These are phyloP conservation scores for Westerdykella ornata DNA, from an alignment of 2,329 filamentous ascomycete genomes.

Conservation along the genomic window DNA sequence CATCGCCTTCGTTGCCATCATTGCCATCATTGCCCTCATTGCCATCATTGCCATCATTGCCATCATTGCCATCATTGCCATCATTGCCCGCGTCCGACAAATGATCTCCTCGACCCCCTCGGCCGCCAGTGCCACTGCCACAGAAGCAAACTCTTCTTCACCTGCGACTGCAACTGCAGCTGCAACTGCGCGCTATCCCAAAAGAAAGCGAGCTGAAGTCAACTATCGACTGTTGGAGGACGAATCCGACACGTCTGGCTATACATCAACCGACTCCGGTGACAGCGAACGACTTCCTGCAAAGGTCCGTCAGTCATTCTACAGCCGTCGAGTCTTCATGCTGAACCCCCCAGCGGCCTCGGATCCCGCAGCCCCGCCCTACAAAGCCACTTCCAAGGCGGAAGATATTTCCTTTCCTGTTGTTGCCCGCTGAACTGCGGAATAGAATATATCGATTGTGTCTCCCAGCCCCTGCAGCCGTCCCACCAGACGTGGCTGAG, in stretches of 20 bases:
- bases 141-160: not conserved
- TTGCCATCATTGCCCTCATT: too few relatives aligned
- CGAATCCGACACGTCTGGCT: not conserved
- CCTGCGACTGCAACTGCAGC: not conserved
- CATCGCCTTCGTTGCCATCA: too few relatives aligned
- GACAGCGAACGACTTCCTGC: slow-evolving; percentile 1
- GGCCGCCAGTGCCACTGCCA: too few relatives aligned
- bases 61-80: too few relatives aligned
- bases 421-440: slow-evolving; percentile 11
- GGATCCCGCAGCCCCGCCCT: not conserved
- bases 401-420: slow-evolving; percentile 15
- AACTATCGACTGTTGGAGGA: not conserved
- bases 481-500: not conserved
- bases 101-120: too few relatives aligned
- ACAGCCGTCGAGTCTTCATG: too few relatives aligned
- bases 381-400: slow-evolving; percentile 8
- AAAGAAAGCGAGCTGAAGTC: slow-evolving; percentile 10
- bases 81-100: too few relatives aligned
- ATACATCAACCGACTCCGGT: not conserved
- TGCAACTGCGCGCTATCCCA: slow-evolving; percentile 3
- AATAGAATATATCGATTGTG: slow-evolving; percentile 11
- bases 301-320: slow-evolving; percentile 2
- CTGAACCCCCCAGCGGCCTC: not conserved
- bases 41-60: too few relatives aligned
- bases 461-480: slow-evolving; percentile 4